phyloP scores from a whole-genome alignment of 2,329 filamentous ascomycete species.

The Diplodia mutila region DNA sequence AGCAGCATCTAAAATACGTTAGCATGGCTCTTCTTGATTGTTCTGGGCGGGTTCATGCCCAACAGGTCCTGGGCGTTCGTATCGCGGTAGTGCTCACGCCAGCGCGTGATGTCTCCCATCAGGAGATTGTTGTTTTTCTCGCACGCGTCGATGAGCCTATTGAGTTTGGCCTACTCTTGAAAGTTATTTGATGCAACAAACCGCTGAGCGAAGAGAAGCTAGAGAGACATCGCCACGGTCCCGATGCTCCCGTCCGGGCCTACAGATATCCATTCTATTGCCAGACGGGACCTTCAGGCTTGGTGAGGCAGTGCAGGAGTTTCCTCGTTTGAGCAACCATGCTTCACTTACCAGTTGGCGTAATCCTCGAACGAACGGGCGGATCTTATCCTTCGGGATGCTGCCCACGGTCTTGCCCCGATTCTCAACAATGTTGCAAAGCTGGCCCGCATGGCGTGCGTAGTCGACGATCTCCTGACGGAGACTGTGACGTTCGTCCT shows the following conservation, averaged over 20 bases:
- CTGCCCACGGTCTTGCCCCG: background rate
- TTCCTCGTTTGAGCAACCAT: no score
- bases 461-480: background rate
- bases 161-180: background rate
- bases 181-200: background rate
- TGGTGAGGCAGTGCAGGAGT: background rate
- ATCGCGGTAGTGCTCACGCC: background rate
- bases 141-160: background rate
- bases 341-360: background rate
- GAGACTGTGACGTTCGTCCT: background rate
- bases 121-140: background rate
- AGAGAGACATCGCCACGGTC: background rate
- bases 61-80: background rate
- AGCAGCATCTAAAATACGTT: background rate
- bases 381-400: background rate
- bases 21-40: background rate
- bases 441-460: background rate
- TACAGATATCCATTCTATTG: no score
- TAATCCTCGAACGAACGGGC: background rate
- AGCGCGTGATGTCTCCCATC: background rate
- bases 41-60: background rate
- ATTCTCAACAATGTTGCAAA: background rate
- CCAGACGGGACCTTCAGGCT: background rate
- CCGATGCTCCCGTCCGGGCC: background rate
- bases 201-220: no score